Evolutionary conservation across 2,329 filamentous ascomycete species (phyloP), one percentile per base, ranked within the genome.

Genomic region (Aspergillus pseudonomiae): DNA sequence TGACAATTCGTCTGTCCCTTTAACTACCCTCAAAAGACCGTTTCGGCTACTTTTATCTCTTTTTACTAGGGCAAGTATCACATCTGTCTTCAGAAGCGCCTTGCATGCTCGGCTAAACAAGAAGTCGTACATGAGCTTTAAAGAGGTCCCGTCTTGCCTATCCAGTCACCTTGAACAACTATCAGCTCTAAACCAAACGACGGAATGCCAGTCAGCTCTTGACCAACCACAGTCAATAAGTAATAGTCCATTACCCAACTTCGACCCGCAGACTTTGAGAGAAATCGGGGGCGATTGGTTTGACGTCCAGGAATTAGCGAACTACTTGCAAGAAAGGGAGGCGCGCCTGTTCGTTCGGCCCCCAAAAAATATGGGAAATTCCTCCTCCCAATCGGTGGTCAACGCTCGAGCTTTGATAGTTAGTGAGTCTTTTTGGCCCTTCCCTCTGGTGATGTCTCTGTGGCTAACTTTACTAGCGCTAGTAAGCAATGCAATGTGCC

Each of bases 401-500:
- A 45, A 46, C n/a, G 43, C 21, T n/a, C n/a, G 11, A 6, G 43
- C 43, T 21, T 11, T 46, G n/a, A 46, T 46, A 24, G 43, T 46
- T 21, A n/a, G 43, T 46, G 11, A 24, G 43, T 6, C 21, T 46
- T 24, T 24, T 6, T 46, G 21, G 24, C 7, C 1, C 11, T 21
- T 14, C 19, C 10, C n/a, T 12, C 43, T 16, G n/a, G 10, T 24
- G 21, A 6, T 6, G 43, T n/a, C 5, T 24, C 10, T 2, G 11
- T 24, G 2, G 4, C n/a, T 46, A 46, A 46, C 6, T 24, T 24
- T 24, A 46, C 11, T 46, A 67, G 55, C 24, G 14, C 24, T 34
- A 11, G n/a, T 62, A 61, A 26, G 9, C 50, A 65, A 45, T 36
- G 65, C 58, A 21, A 59, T 68, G 53, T 67, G 63, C 57, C 61